Base-by-base conservation (phyloP, 768 basidiomycete species). In the Podaxis sp. region DNA sequence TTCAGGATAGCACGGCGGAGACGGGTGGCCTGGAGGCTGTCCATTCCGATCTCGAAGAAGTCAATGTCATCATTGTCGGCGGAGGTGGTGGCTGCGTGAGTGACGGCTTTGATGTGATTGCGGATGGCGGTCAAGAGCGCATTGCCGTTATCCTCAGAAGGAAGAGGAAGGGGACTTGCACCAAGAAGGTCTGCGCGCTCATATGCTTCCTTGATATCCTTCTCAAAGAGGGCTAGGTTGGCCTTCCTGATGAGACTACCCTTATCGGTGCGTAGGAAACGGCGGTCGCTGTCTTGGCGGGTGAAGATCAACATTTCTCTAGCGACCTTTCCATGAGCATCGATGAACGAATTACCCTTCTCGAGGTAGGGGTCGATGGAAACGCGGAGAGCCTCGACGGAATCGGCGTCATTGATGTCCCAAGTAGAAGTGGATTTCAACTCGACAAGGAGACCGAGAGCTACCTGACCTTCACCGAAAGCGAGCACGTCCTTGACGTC, bases 31-130 rank as follows among this genome's bases (percentile, higher is more conserved):
- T 78, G 78, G 33, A 78, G 57, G 57, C 76, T 77, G 61, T 78
- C 77, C 77, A 79, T 76, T 0, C 78, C 78, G 1, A 67, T 68
- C 66, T 78, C 77, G 59, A 79, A 78, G 57, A 79, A 75, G 62
- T 78, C 77, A 15, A 67, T 56, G 12, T 69, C 66, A 46, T 74
- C 70, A 4, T 70, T 49, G 1, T 63, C 55, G 17, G 65, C 46
- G 13, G 63, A 63, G 1, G 65, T 66, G 3, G 41, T 54, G n/a
- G 55, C 40, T 33, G 60, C 37, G 19, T 46, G 33, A 27, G 67
- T 65, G 29, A 72, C 65, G 15, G 55, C 58, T 4, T 63, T 61
- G 41, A 76, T 73, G 7, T 72, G 66, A 24, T 55, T 56, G 24
- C 67, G 71, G 27, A 72, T 65, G 8, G 66, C 61, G 11, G 66